A percentile compares a stretch with the other conserved stretches of the same genome.
These are phyloP conservation scores for Camelina sativa DNA, from an alignment of 345 rosid genomes.

Conservation along the genomic window DNA sequence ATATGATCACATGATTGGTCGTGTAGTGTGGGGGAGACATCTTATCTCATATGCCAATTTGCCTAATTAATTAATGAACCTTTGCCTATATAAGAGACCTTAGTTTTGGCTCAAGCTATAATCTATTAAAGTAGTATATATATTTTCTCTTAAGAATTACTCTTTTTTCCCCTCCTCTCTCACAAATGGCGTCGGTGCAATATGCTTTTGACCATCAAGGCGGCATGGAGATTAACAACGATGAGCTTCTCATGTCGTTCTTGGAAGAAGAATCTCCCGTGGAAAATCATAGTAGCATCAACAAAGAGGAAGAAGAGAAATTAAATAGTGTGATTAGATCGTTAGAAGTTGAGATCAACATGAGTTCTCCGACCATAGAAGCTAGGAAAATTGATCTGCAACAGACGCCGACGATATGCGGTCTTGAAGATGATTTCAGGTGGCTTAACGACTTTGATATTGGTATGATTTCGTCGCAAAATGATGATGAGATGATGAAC, in stretches of 20 bases:
- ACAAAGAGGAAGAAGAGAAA: conserved; percentile 50
- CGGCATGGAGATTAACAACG: conserved; percentile 39
- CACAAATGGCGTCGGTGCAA: conserved; percentile 46
- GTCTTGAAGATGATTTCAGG: conserved; percentile 33
- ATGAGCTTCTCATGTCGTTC: conserved; percentile 45
- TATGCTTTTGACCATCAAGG: conserved; percentile 33
- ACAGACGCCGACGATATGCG: neutral
- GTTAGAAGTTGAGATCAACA: conserved; percentile 57
- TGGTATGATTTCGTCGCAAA: conserved; percentile 44
- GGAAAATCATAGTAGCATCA: conserved; percentile 41
- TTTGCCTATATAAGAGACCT: conserved; percentile 37
- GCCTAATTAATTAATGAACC: conserved; percentile 35
- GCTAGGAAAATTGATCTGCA: conserved; percentile 20
- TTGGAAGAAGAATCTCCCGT: conserved; percentile 48
- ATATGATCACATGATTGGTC: conserved; percentile 49
- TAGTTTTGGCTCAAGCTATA: conserved; percentile 24
- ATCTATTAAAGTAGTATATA: conserved; percentile 8
- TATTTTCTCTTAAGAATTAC: conserved; percentile 8
- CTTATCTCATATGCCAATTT: conserved; percentile 32
- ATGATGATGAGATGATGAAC: conserved; percentile 52
- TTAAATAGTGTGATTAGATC: conserved; percentile 54
- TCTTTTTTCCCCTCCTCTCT: neutral
- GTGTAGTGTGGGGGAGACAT: conserved; percentile 35
- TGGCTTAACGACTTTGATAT: conserved; percentile 42
- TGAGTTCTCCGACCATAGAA: conserved; percentile 24